These are phyloP conservation scores for Aegilops umbellulata DNA, from an alignment of 176 grass and related monocot species.

Conservation along the genomic window DNA sequence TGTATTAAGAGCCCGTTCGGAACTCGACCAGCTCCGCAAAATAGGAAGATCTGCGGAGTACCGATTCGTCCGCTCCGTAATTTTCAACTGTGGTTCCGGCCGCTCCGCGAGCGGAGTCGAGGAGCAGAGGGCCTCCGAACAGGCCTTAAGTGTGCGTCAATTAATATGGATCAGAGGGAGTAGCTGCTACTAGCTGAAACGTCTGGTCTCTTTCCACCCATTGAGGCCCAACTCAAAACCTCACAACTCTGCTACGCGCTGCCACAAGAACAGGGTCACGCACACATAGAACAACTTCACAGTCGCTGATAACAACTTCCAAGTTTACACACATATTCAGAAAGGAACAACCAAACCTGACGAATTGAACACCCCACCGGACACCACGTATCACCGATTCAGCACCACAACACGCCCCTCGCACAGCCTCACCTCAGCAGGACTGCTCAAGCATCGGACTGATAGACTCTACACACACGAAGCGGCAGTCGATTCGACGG, in stretches of 20 bases:
- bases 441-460: neutral
- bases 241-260: neutral
- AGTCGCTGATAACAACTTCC: neutral
- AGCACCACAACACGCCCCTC: neutral
- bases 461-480: neutral
- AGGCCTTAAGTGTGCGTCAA: too few relatives aligned
- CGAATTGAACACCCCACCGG: neutral
- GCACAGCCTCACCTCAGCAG: neutral
- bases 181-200: slow-evolving; percentile 5
- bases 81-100: too few relatives aligned
- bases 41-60: too few relatives aligned
- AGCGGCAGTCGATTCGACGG: neutral
- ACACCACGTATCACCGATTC: neutral
- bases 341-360: neutral
- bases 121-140: too few relatives aligned
- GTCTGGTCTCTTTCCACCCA: neutral
- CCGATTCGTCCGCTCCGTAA: too few relatives aligned
- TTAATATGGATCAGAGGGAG: too few relatives aligned
- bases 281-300: neutral
- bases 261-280: neutral
- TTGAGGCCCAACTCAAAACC: neutral
- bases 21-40: too few relatives aligned
- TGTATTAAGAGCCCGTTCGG: too few relatives aligned
- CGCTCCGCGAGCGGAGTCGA: too few relatives aligned
- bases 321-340: slow-evolving; percentile 9